Percentiles rank a stretch among this genome's conserved stretches.
Conservation (phyloP, 345 rosid species). For the Dipteronia dyeriana region DNA sequence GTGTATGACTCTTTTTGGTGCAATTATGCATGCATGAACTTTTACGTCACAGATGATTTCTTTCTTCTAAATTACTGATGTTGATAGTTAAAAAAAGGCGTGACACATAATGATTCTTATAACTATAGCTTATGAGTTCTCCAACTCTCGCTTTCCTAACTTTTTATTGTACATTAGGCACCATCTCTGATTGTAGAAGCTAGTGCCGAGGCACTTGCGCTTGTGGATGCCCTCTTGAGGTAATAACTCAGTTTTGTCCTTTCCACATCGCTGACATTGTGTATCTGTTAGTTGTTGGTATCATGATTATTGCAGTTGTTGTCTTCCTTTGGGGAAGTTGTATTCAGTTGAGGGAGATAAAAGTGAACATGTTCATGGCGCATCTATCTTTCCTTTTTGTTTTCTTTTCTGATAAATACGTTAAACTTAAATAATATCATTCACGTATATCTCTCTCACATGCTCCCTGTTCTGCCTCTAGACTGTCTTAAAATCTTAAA, state of each 20-base stretch:
- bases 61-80: conserved; percentile 5
- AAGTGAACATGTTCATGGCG: neutral
- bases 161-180: conserved; percentile 52
- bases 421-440: neutral
- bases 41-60: neutral
- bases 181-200: conserved; percentile 86
- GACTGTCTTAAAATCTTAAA: conserved; percentile 15
- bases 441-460: neutral
- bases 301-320: neutral
- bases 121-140: conserved; percentile 12
- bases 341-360: neutral
- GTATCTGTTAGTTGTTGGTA: neutral
- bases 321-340: neutral
- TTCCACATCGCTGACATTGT: conserved; percentile 3
- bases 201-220: conserved; percentile 72
- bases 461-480: neutral
- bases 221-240: conserved; percentile 84
- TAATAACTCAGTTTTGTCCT: conserved; percentile 30
- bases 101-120: conserved; percentile 20
- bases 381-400: neutral
- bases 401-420: neutral
- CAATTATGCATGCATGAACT: conserved; percentile 5
- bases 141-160: conserved; percentile 3
- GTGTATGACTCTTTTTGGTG: neutral
- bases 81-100: conserved; percentile 5